Evolutionary conservation across 208 protist genomes (phyloP).

Genomic region (Giardia muris): DNA sequence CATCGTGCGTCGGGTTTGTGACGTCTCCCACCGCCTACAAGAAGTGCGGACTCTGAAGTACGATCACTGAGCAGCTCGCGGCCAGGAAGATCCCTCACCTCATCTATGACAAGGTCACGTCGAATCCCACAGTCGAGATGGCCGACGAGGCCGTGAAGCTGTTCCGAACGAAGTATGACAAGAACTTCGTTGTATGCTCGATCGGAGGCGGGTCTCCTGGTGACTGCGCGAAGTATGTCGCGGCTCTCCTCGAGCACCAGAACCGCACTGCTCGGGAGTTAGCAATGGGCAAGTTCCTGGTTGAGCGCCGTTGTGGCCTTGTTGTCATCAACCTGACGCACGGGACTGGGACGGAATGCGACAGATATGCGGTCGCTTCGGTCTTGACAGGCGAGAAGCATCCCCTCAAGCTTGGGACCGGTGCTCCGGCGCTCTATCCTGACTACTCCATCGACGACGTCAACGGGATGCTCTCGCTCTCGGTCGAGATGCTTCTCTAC

Average conservation of each 20-base stretch:
- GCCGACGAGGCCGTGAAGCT: conserved; percentile 29
- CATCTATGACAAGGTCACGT: conserved; percentile 19
- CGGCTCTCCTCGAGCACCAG: conserved; percentile 21
- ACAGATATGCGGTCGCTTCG: conserved; percentile 38
- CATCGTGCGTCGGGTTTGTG: conserved; percentile 31
- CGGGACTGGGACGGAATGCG: conserved; percentile 38
- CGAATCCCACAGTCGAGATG: conserved; percentile 28
- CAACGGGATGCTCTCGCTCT: not conserved
- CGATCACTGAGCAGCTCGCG: not conserved
- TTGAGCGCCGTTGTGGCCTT: conserved; percentile 12
- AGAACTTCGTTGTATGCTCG: conserved; percentile 17
- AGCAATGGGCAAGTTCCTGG: conserved; percentile 25
- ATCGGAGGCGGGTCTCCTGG: conserved; percentile 36
- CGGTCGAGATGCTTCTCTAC: conserved; percentile 17
- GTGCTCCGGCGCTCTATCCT: conserved; percentile 19
- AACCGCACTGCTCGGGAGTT: conserved; percentile 22
- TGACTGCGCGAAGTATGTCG: conserved; percentile 31
- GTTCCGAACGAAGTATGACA: conserved; percentile 7
- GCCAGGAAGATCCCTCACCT: conserved; percentile 27
- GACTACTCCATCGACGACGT: conserved; percentile 39
- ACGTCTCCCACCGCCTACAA: conserved; percentile 25
- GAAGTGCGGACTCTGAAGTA: conserved; percentile 20
- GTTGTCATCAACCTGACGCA: conserved; percentile 36
- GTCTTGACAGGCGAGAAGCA: conserved; percentile 6
- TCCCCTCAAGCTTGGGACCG: conserved; percentile 30